Evolutionary conservation across 148 eudicot species (phyloP).

Genomic region (Dysphania ambrosioides): DNA sequence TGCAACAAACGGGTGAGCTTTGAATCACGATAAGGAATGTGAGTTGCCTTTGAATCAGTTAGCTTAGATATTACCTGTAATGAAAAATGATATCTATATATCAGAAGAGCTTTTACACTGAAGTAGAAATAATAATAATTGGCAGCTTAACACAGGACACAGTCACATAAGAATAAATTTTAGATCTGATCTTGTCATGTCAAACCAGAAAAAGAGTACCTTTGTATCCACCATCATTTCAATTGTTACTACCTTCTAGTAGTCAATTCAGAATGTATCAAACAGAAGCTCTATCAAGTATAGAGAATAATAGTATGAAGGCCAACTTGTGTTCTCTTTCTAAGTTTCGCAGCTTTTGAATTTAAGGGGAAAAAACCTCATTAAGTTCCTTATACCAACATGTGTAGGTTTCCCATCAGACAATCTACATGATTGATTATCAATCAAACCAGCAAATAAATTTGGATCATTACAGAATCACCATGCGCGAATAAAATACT

Average conservation of each 20-base stretch:
- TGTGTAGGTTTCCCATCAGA: not conserved
- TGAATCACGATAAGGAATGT: conserved; percentile 75
- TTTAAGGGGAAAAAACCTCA: not conserved
- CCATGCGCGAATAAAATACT: conserved; percentile 23
- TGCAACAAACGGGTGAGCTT: conserved; percentile 77
- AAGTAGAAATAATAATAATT: not conserved
- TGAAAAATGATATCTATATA: not conserved
- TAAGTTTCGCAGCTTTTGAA: not conserved
- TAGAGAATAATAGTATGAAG: not conserved
- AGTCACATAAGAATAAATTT: not conserved
- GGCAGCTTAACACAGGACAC: not conserved
- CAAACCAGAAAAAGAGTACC: not conserved
- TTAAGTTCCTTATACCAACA: not conserved
- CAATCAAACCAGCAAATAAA: not conserved
- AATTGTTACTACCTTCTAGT: too few species aligned
- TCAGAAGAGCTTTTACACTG: not conserved
- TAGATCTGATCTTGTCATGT: not conserved
- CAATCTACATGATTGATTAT: not conserved
- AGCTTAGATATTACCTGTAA: conserved; percentile 65
- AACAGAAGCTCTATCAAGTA: too few species aligned
- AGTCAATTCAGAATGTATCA: too few species aligned
- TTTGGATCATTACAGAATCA: not conserved
- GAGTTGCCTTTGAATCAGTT: conserved; percentile 69
- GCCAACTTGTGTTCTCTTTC: not conserved
- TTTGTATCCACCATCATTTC: too few species aligned